These are phyloP conservation scores for Gracilaria caudata DNA, from an alignment of 23 red algal species.

Conservation along the genomic window DNA sequence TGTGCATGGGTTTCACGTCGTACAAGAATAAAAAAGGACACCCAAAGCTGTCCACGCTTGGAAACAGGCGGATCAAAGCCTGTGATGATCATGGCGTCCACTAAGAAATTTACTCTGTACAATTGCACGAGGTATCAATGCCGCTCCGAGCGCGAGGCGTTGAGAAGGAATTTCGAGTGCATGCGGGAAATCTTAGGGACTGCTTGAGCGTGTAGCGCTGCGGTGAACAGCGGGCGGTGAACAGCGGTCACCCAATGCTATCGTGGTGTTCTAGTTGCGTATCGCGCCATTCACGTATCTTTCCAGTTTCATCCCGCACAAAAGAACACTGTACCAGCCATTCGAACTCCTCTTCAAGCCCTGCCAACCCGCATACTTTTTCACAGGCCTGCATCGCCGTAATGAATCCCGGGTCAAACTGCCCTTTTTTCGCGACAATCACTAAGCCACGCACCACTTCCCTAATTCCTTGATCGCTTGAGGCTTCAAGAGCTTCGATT, in stretches of 20 bases:
- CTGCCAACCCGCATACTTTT: background rate
- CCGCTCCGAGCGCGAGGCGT: too few relatives aligned
- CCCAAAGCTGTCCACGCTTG: too few relatives aligned
- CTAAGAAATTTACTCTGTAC: too few relatives aligned
- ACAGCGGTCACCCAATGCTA: background rate
- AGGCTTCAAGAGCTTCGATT: constrained; percentile 1
- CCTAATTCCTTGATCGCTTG: background rate
- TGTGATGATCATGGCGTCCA: too few relatives aligned
- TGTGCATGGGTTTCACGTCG: too few relatives aligned
- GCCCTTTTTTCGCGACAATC: background rate
- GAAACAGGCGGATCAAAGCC: too few relatives aligned
- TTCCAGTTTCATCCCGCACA: background rate
- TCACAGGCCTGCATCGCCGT: background rate
- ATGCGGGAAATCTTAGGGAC: too few relatives aligned
- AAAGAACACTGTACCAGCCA: background rate
- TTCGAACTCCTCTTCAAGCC: background rate
- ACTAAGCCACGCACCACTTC: background rate
- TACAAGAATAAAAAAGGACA: too few relatives aligned
- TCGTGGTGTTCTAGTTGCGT: background rate
- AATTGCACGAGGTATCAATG: too few relatives aligned
- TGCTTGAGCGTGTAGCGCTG: background rate
- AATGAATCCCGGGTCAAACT: constrained; percentile 8
- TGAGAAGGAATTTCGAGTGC: too few relatives aligned
- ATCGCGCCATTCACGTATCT: background rate
- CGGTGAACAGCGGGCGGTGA: background rate